Evolutionary conservation across 768 basidiomycete genomes (phyloP).

Genomic region (Auricularia heimuer): DNA sequence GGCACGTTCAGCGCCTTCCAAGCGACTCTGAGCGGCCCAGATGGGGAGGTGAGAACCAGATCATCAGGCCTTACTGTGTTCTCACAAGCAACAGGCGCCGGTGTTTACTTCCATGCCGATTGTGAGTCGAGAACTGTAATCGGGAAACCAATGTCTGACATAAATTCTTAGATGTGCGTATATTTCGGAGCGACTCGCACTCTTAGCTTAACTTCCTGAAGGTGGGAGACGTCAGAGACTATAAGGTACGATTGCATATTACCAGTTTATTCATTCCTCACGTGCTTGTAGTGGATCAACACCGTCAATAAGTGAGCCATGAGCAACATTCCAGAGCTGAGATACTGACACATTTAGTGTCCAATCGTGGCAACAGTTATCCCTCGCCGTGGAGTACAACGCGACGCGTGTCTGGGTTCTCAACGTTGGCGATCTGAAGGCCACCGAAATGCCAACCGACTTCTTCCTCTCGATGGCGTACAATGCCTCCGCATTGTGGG

Average conservation of each 20-base stretch:
- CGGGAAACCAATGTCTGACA: neutral
- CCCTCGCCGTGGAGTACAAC: slow-evolving; percentile 48
- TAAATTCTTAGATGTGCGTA: slow-evolving; percentile 37
- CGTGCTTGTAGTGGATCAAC: neutral
- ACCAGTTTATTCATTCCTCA: no score
- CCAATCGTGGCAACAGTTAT: slow-evolving; percentile 59
- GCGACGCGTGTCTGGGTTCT: slow-evolving; percentile 58
- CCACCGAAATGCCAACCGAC: slow-evolving; percentile 60
- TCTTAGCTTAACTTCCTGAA: slow-evolving; percentile 30
- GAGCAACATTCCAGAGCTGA: neutral
- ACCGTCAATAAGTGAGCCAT: slow-evolving; percentile 12
- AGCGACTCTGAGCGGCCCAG: slow-evolving; percentile 43
- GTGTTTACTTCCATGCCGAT: slow-evolving; percentile 53
- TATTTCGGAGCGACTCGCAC: slow-evolving; percentile 47
- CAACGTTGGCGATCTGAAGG: slow-evolving; percentile 70
- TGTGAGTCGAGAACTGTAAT: neutral
- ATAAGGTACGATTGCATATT: neutral
- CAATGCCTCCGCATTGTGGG: slow-evolving; percentile 37
- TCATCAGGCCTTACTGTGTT: no score
- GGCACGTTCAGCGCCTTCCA: slow-evolving; percentile 58
- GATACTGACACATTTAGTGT: neutral
- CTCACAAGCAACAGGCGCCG: slow-evolving; percentile 29
- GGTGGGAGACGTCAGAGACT: neutral
- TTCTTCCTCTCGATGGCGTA: slow-evolving; percentile 55
- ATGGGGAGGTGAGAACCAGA: slow-evolving; percentile 30